Conservation (phyloP, 805 yeast genomes). For the Hanseniaspora lindneri region DNA sequence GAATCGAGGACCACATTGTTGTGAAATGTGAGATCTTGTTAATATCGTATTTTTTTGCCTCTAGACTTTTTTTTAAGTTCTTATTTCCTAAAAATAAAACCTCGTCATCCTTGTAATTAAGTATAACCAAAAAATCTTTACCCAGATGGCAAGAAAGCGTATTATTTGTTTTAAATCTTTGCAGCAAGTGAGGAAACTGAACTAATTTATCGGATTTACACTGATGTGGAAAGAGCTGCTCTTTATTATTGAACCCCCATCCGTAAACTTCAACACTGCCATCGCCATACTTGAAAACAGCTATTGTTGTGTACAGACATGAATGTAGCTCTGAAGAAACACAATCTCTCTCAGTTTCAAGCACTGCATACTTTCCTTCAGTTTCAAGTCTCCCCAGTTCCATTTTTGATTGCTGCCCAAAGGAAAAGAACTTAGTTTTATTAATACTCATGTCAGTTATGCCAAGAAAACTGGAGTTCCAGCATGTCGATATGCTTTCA, state of each 20-base stretch:
- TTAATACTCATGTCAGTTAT: not conserved
- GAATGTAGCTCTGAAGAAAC: not conserved
- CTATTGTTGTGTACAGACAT: conserved; percentile 8
- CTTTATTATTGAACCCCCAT: conserved; percentile 42
- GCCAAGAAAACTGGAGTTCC: conserved; percentile 10
- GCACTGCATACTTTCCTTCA: not conserved
- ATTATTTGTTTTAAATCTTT: not conserved
- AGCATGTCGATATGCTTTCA: conserved; percentile 4
- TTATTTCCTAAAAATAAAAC: conserved; percentile 14
- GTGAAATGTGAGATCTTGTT: conserved; percentile 11
- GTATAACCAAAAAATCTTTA: conserved; percentile 44
- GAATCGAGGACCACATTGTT: conserved; percentile 73
- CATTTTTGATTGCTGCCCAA: conserved; percentile 10
- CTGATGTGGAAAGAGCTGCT: conserved; percentile 26
- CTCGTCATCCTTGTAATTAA: conserved; percentile 18
- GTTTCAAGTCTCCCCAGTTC: conserved; percentile 6
- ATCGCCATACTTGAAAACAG: not conserved
- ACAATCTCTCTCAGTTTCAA: not conserved
- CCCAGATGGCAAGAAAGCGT: conserved; percentile 33
- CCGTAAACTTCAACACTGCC: conserved; percentile 26
- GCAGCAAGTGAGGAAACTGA: conserved; percentile 15
- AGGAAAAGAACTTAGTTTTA: not conserved
- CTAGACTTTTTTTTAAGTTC: conserved; percentile 30
- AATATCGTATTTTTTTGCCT: conserved; percentile 18
- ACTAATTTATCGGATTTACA: conserved; percentile 17